Evolutionary conservation across 495 filamentous ascomycete species (phyloP), one percentile per base, ranked within the genome.

Genomic region (Xylaria bambusicola): DNA sequence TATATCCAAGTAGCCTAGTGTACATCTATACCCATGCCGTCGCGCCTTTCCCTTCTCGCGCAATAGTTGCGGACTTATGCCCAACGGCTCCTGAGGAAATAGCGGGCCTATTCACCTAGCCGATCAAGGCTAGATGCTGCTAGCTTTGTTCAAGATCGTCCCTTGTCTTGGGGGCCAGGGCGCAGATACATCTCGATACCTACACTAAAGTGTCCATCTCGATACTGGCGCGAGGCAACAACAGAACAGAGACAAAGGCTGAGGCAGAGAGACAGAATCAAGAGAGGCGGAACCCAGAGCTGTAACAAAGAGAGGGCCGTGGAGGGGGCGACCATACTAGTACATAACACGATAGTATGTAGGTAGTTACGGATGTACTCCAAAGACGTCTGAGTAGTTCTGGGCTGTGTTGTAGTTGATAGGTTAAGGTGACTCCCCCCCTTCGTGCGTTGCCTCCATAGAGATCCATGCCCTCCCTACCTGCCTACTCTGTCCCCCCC

Each of bases 1-100:
- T 69, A 62, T 66, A 38, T 60, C 41, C 8, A 46, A 46, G 53
- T 55, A 6, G 31, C 17, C 40, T 6, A 20, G 40, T n/a, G 40
- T 46, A 46, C 42, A 46, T 46, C 42, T 21, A n/a, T 12, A 59
- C 63, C 64, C 66, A 60, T 69, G 63, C 51, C 48, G 50, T 50
- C 62, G 71, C 70, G 65, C 73, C 64, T 71, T 73, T 67, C 69
- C 72, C 58, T 67, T 75, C 67, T 73, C 54, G 65, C 66, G 62
- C 59, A 64, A 72, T 66, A 58, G 75, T 71, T 71, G 69, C 66
- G 74, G 67, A 73, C 47, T 75, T 70, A 6, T 73, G 60, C 67
- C 75, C 74, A 77, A 76, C 75, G 77, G 73, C 73, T 69, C 74
- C 74, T 77, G 68, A 77, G 70, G 65, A 78, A 75, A 73, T 70